Evolutionary conservation across 164 flowering plant species (phyloP), one percentile per base, ranked within the genome.

Genomic region (Cinnamomum micranthum): DNA sequence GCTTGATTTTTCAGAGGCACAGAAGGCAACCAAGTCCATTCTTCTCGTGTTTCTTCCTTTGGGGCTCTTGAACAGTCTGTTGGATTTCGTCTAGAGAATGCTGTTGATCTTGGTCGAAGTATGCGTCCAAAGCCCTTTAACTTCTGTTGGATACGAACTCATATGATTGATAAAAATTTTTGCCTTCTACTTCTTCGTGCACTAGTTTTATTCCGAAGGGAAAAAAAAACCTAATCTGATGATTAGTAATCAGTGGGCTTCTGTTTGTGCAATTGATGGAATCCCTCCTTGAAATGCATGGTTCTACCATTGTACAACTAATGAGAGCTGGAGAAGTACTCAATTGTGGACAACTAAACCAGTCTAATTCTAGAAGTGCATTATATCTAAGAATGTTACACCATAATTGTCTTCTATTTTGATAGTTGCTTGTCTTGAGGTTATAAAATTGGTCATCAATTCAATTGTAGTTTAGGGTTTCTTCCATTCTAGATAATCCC

Each of bases 21-120:
- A 55, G 78, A 76, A 51, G 70, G 74, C 63, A 76, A 65, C 78
- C 74, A 55, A 60, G 64, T 47, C 62, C 74, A 50, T 63, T 64
- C 77, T 74, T 84, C 87, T 72, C 85, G 80, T 76, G 74, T 78
- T 70, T 75, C 90, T 55, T 87, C 84, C 64, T 82, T 86, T 77
- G 85, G 87, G 77, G 71, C 81, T 22, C 83, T 89, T 66, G 97
- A 87, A 71, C 92, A 90, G 68, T 86, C 92, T 47, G 80, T 85
- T 72, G 89, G 86, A 67, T 82, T 81, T 76, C 85, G 81, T 24
- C 62, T 87, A 80, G 91, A 86, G 59, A 84, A 86, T 85, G 81
- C 88, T 75, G 78, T 86, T 84, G 84, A 86, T 71, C 82, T 82
- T 73, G 77, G 79, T 71, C 79, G 85, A 85, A 83, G 91, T 89